phyloP scores from a whole-genome alignment of 345 rosid species.

The Microcos paniculata region DNA sequence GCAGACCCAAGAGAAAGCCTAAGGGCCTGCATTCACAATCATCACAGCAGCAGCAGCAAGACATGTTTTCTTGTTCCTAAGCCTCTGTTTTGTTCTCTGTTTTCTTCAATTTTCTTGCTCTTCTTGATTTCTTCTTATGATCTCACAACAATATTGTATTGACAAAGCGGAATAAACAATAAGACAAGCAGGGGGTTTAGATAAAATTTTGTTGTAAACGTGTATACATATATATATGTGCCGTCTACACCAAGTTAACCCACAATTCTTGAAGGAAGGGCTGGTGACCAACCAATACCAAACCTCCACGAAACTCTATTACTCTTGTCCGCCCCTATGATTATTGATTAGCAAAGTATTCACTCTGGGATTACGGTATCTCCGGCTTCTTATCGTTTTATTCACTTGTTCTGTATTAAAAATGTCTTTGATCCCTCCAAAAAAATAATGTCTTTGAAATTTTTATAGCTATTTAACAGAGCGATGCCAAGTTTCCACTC shows the following conservation, averaged over 20 bases:
- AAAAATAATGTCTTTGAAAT: not conserved
- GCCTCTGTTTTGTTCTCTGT: not conserved
- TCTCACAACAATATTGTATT: not conserved
- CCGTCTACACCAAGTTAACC: slow-evolving; percentile 13
- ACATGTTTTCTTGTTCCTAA: slow-evolving; percentile 26
- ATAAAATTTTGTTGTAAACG: not conserved
- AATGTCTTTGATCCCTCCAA: no score
- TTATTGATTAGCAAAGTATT: not conserved
- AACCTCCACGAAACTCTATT: slow-evolving; percentile 5
- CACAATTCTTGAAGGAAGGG: slow-evolving; percentile 4
- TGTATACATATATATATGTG: not conserved
- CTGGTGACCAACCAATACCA: slow-evolving; percentile 19
- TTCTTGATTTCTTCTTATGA: not conserved
- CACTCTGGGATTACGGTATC: not conserved
- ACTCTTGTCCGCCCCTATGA: not conserved
- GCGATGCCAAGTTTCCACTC: not conserved
- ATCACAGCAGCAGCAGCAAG: slow-evolving; percentile 44
- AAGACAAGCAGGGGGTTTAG: not conserved
- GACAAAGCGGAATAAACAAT: not conserved
- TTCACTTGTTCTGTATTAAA: not conserved
- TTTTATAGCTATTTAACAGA: not conserved
- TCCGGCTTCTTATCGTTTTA: not conserved
- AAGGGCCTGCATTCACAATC: slow-evolving; percentile 59
- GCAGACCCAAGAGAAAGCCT: slow-evolving; percentile 67
- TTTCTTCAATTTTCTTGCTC: not conserved